Conservation (phyloP, 2,329 filamentous ascomycete genomes). For the Penicillium sp. region DNA sequence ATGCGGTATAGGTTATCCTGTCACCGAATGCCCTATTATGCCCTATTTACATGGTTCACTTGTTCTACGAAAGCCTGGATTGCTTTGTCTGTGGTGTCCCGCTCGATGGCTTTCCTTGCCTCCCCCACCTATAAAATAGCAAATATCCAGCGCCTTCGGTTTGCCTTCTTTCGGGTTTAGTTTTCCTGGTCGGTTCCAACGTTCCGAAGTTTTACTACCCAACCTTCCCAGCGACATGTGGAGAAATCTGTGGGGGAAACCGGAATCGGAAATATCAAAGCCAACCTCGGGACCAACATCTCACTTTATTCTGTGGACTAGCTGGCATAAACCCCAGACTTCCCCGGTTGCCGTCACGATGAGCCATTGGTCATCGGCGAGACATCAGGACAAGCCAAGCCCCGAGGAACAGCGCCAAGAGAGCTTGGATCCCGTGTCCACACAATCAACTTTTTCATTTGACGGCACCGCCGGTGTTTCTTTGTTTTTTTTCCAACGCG, state of each 20-base stretch:
- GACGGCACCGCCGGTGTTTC: neutral
- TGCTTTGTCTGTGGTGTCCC: no score
- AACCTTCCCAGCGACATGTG: neutral
- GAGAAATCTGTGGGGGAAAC: neutral
- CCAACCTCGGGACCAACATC: neutral
- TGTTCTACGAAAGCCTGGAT: neutral
- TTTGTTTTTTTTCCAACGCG: neutral
- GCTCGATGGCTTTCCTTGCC: neutral
- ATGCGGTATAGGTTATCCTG: neutral
- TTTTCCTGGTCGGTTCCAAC: no score
- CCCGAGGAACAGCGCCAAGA: neutral
- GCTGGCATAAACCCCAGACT: neutral
- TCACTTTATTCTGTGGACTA: neutral
- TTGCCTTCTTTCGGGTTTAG: neutral
- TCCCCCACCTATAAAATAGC: neutral
- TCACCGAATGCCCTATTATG: neutral
- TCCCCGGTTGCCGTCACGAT: neutral
- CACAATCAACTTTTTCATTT: neutral
- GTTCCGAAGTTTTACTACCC: no score
- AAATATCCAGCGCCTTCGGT: neutral
- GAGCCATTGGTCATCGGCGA: neutral
- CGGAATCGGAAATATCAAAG: neutral
- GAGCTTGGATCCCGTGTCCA: slow-evolving; percentile 2
- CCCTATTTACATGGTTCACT: neutral
- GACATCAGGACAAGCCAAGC: neutral